Base-by-base conservation (phyloP, 495 filamentous ascomycete genomes). In the Trypethelium eluteriae region DNA sequence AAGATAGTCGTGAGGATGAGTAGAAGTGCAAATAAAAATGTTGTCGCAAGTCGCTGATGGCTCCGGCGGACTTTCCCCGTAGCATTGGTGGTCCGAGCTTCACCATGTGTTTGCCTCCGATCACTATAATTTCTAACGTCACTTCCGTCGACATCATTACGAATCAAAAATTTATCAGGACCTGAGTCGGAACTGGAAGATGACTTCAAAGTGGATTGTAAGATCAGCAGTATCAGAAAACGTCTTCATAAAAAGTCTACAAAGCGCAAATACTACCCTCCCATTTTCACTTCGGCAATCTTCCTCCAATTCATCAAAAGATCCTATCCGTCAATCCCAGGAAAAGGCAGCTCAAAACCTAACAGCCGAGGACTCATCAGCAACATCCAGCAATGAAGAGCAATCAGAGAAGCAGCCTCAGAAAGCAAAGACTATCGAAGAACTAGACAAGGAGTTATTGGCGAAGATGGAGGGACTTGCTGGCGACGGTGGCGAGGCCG, bases 401-500 rank as follows among this genome's bases (percentile, higher is more conserved):
- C 35, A 39, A 10, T 46, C 47, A 7, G 44, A 71, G n/a, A 25
- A 62, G 36, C 18, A 66, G 34, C 2, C 25, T 12, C 32, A 59
- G 41, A 64, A 70, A 46, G 79, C 77, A 68, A 86, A 86, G 73
- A 84, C 84, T 1, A 77, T 85, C 64, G 78, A 82, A 34, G 78
- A 92, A 70, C 73, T 85, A 34, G 90, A 94, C 73, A 83, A 86
- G 59, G 88, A 91, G 68, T 75, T 94, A 5, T 79, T 79, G 35
- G 73, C 81, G 67, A 88, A 87, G 70, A 81, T 93, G 65, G 85
- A 88, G 69, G 83, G 83, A 18, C 81, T 91, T 16, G 81, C 88
- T 1, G 90, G 91, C 2, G 89, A 87, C 18, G 91, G 91, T 38
- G 91, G 90, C 6, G 85, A 81, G 47, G 80, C 88, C n/a, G 91